Evolutionary conservation across 305 asterid genomes (phyloP), one percentile per base, ranked within the genome.

Genomic region (Plantago lanceolata): DNA sequence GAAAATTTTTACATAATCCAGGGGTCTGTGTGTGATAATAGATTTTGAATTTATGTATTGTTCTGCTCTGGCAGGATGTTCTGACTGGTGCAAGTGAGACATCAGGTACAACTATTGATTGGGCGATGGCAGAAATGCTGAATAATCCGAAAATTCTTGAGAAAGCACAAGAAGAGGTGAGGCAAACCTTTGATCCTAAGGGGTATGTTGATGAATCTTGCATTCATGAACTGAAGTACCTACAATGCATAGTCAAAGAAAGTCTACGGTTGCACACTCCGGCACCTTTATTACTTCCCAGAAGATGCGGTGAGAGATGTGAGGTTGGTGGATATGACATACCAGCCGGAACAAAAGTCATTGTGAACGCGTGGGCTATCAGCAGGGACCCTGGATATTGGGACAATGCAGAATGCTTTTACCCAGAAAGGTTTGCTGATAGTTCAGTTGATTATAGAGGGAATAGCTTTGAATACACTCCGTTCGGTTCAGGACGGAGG

Each of bases 111-210:
- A 18, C 54, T 4, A 18, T 11, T 16, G 54, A 49, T n/a, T 49
- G 54, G 54, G 54, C 54, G n/a, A 49, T 49, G 54, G 15, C 54
- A 2, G 54, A 49, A 17, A n/a, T 49, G 54, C 6, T 49, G 21
- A 49, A 6, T 9, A 49, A 49, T 20, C 54, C 54, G 8, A n/a
- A 20, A 16, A 11, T 49, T 20, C 24, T 49, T 16, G 19, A 49
- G 54, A 49, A 49, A 15, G 54, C 54, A 4, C 54, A 49, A n/a
- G 54, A 49, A 2, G 55, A 49, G 26, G 55, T 49, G 24, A 49
- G 55, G 16, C 55, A 49, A 17, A 21, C 11, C 21, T 49, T 49
- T 49, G 55, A 49, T 49, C 19, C 26, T 2, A 49, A 49, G 55
- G 21, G 26, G 17, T 21, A 49, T 9, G 55, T 49, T 0, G 55